Base-by-base conservation (phyloP, 2,329 filamentous ascomycete species). In the Dactylellina haptotyla region DNA sequence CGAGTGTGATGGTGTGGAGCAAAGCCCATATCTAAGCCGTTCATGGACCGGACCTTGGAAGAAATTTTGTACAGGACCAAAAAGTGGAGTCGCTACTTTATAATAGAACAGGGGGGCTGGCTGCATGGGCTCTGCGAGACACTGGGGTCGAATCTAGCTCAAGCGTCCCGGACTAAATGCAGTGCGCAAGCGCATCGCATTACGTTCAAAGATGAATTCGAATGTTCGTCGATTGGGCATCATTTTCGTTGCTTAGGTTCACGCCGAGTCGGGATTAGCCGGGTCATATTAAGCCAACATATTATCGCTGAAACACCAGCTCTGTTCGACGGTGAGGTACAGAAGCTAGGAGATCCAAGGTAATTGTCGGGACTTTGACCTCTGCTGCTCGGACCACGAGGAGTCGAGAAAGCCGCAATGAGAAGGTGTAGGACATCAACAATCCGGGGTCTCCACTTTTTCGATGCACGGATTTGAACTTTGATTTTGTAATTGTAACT, bases 11-110 rank as follows among this genome's bases (percentile, higher is more conserved):
- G 61, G 61, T 66, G 69, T 73, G 69, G 61, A 73, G 69, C 53
- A 72, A 39, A 61, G 30, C 25, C 48, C 41, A 37, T 34, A n/a
- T 30, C 58, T 61, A 59, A 46, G 51, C 67, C 53, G 45, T 58
- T 59, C 67, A 46, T 62, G 59, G 59, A 39, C 25, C 58, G 20
- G 48, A 58, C 43, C 58, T 59, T 65, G 67, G 51, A 72, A 65
- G 67, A 73, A 73, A 66, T 66, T 73, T 73, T 66, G 61, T 46
- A 51, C 64, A 66, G 54, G 61, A 66, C 54, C 50, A 30, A 32
- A 26, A 65, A 46, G 67, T 72, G 67, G 67, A 65, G 59, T 43
- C 59, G 59, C 45, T 65, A 53, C 67, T 65, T 72, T 72, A 72
- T 65, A 61, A 72, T 32, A 30, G 53, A 64, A 20, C 67, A 72